Base-by-base conservation (phyloP, 2,329 filamentous ascomycete species). In the Arthroderma sp. region DNA sequence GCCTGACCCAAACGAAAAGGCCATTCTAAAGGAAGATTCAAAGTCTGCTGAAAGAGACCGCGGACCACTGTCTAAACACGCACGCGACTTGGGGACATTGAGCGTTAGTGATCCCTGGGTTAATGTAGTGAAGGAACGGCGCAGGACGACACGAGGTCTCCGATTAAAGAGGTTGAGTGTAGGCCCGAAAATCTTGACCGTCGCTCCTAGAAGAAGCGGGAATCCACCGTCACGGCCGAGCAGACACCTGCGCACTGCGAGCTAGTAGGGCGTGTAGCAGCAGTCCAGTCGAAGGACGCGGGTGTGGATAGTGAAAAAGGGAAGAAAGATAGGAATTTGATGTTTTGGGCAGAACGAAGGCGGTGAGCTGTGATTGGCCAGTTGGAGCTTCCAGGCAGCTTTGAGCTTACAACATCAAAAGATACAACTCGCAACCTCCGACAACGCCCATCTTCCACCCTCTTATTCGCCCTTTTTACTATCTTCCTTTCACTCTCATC, bases 1-100 rank as follows among this genome's bases (percentile, higher is more conserved):
- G 63, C 73, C 75, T 56, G 70, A 73, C 57, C 76, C 70, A 69
- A 84, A 84, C 69, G 51, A 54, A 71, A 87, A 87, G 58, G 84
- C 81, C 85, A 88, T 75, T 61, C 65, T 76, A 59, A 73, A 63
- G 59, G 63, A 51, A 8, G 47, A 64, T 41, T 69, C 63, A 33
- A 71, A 63, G 58, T 73, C 68, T 33, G 70, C 66, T 58, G 70
- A 73, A 51, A 74, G 62, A 51, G 69, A 67, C 63, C 68, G 70
- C 25, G 56, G 56, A 61, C 64, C 64, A 57, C 69, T 68, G 65
- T 67, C 67, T 72, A 73, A 59, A 53, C 63, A 66, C 58, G 63
- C 63, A 21, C 63, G 63, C 39, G 64, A 60, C 61, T 64, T 70
- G 56, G 67, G 65, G 62, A 69, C 71, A 74, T 74, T 70, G 66